A percentile compares a stretch with the other conserved stretches of the same genome.
phyloP scores from a whole-genome alignment of 805 yeast genomes.

The Yamadazyma philogaea region DNA sequence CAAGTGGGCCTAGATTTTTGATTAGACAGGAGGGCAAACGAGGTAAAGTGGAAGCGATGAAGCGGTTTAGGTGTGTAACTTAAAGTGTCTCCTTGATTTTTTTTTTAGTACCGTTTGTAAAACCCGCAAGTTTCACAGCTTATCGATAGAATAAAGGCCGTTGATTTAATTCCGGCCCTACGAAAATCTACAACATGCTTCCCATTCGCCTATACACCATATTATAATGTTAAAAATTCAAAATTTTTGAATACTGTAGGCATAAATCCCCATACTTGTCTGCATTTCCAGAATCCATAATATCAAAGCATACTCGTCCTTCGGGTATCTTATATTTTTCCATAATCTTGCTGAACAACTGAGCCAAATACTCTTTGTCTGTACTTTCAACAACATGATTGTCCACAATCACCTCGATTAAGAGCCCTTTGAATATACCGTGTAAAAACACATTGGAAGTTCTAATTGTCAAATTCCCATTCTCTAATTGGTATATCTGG shows the following conservation, averaged over 20 bases:
- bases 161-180: too few relatives aligned
- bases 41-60: too few relatives aligned
- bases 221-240: conserved; percentile 28
- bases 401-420: conserved; percentile 53
- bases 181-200: background rate
- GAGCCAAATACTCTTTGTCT: conserved; percentile 12
- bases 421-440: conserved; percentile 68
- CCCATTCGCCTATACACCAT: background rate
- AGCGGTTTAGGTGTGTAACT: too few relatives aligned
- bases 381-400: conserved; percentile 17
- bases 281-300: conserved; percentile 22
- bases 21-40: too few relatives aligned
- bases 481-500: conserved; percentile 53
- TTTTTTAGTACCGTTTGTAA: background rate
- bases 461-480: conserved; percentile 52
- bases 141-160: too few relatives aligned
- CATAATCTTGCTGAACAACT: conserved; percentile 26
- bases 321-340: conserved; percentile 36
- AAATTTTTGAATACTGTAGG: conserved; percentile 39
- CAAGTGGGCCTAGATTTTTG: too few relatives aligned
- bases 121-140: background rate
- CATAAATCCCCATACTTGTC: conserved; percentile 41
- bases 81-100: too few relatives aligned
- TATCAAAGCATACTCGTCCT: conserved; percentile 34
- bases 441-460: conserved; percentile 72